Evolutionary conservation across 129 eudicot species (phyloP).

Genomic region (Saussurea involucrata): DNA sequence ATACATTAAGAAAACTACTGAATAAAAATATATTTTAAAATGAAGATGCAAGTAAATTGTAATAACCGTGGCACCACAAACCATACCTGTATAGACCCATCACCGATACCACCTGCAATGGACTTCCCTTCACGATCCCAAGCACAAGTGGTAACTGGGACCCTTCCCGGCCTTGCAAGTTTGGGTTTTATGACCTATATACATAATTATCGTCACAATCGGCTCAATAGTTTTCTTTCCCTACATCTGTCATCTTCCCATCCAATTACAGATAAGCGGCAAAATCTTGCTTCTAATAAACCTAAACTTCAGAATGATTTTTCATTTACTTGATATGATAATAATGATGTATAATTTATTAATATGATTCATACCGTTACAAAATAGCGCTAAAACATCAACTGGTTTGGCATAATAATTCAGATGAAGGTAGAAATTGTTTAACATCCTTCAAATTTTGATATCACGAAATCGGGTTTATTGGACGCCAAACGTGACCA

Average conservation of each 20-base stretch:
- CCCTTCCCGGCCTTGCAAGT: constrained; percentile 91
- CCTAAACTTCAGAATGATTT: too few relatives aligned
- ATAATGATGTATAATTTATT: too few relatives aligned
- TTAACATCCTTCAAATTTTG: too few relatives aligned
- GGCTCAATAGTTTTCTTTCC: background rate
- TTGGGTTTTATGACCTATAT: constrained; percentile 92
- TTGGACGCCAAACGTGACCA: background rate
- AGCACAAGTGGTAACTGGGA: constrained; percentile 90
- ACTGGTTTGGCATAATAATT: too few relatives aligned
- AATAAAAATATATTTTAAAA: background rate
- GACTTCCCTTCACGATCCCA: constrained; percentile 97
- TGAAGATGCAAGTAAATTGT: background rate
- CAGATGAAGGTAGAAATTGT: too few relatives aligned
- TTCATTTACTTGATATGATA: too few relatives aligned
- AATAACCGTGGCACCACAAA: background rate
- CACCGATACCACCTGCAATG: constrained; percentile 92
- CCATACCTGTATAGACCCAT: constrained; percentile 94
- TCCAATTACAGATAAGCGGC: background rate
- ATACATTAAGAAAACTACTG: background rate
- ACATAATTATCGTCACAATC: constrained; percentile 7
- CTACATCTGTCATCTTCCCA: background rate
- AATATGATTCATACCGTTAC: too few relatives aligned
- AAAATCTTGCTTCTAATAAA: too few relatives aligned
- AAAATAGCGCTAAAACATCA: too few relatives aligned
- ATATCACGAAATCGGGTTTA: too few relatives aligned